Evolutionary conservation across 208 protist genomes (phyloP).

Genomic region (Wallacemonas sp.): DNA sequence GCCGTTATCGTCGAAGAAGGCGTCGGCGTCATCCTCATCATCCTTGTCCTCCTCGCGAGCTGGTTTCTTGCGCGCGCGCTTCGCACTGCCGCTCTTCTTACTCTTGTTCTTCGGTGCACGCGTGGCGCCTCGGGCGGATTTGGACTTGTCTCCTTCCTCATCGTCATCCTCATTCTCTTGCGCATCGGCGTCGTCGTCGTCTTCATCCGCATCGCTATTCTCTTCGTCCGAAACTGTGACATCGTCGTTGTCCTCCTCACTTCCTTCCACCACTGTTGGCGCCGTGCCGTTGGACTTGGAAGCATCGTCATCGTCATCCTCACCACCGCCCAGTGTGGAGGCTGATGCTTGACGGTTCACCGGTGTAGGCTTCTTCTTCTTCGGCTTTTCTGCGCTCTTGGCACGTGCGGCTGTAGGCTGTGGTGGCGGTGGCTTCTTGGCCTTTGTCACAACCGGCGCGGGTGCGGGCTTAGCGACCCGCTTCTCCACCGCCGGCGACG

Average conservation of each 20-base stretch:
- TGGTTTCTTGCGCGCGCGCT: background rate
- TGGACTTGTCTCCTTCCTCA: background rate
- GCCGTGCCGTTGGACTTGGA: background rate
- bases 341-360: background rate
- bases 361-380: background rate
- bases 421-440: background rate
- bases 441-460: background rate
- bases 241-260: too few species aligned
- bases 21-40: background rate
- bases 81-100: background rate
- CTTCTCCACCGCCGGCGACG: too few species aligned
- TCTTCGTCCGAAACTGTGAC: constrained; percentile 17
- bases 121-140: too few species aligned
- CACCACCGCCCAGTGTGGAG: background rate
- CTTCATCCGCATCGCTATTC: constrained; percentile 22
- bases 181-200: background rate
- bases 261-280: background rate
- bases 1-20: background rate
- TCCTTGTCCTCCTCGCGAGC: background rate
- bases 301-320: background rate
- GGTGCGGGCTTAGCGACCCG: too few species aligned
- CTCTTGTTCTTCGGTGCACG: background rate
- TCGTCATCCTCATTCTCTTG: background rate
- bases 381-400: background rate
- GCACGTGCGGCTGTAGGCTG: background rate